A percentile compares a stretch with the other conserved stretches of the same genome.
These are phyloP conservation scores for Clonostachys rosea DNA, from an alignment of 2,329 filamentous ascomycete species.

Conservation along the genomic window DNA sequence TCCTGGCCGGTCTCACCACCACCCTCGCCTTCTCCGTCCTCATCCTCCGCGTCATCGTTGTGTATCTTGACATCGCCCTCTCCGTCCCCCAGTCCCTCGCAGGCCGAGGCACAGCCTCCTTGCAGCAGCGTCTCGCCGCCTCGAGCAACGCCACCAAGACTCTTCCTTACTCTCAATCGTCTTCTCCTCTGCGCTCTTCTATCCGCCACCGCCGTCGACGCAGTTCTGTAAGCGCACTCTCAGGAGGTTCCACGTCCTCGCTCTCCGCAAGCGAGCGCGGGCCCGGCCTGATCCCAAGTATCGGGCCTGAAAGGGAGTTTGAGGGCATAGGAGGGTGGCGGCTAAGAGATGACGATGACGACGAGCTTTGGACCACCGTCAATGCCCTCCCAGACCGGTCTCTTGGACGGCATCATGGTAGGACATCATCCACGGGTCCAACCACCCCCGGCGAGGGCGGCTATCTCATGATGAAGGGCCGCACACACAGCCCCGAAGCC, in stretches of 20 bases:
- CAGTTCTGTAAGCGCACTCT: slow-evolving; percentile 21
- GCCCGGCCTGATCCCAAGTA: slow-evolving; percentile 36
- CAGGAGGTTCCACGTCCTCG: slow-evolving; percentile 24
- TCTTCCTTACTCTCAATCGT: slow-evolving; percentile 4
- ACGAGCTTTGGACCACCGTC: slow-evolving; percentile 42
- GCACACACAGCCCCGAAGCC: slow-evolving; percentile 25
- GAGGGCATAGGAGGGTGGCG: slow-evolving; percentile 54
- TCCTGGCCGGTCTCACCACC: slow-evolving; percentile 61
- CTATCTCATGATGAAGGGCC: slow-evolving; percentile 37
- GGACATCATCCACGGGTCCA: slow-evolving; percentile 32
- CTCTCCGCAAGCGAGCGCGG: slow-evolving; percentile 23
- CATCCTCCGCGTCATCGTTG: slow-evolving; percentile 52
- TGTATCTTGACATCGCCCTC: slow-evolving; percentile 59
- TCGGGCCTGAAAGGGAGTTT: slow-evolving; percentile 50
- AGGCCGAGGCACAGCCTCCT: slow-evolving; percentile 22
- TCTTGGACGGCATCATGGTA: slow-evolving; percentile 34
- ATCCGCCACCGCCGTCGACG: slow-evolving; percentile 22
- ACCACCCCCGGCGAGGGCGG: slow-evolving; percentile 32
- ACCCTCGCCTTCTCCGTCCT: slow-evolving; percentile 57
- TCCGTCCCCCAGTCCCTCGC: slow-evolving; percentile 52
- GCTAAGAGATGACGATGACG: slow-evolving; percentile 29
- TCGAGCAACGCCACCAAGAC: not conserved
- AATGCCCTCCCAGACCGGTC: slow-evolving; percentile 38
- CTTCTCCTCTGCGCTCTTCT: slow-evolving; percentile 1
- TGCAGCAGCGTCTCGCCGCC: slow-evolving; percentile 1